phyloP scores from a whole-genome alignment of 805 yeast genomes.

The Torulaspora microellipsoides region DNA sequence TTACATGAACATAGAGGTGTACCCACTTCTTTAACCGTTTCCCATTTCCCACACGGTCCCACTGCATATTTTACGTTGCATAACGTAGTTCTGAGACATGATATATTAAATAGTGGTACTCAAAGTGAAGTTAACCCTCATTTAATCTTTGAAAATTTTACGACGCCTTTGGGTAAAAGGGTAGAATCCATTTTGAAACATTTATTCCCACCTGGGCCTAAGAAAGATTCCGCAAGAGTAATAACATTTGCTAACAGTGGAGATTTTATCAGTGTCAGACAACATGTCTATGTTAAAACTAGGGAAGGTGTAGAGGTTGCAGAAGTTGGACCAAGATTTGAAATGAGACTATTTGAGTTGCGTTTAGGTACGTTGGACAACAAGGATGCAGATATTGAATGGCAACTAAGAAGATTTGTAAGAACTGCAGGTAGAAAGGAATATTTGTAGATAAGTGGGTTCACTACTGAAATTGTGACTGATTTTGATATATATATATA shows the following conservation, averaged over 20 bases:
- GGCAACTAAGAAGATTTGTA: slow-evolving; percentile 89
- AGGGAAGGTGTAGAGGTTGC: slow-evolving; percentile 86
- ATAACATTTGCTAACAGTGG: slow-evolving; percentile 86
- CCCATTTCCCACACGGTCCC: slow-evolving; percentile 98
- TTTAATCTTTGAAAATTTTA: slow-evolving; percentile 85
- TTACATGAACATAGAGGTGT: slow-evolving; percentile 98
- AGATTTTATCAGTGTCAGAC: slow-evolving; percentile 91
- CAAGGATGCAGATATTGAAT: slow-evolving; percentile 96
- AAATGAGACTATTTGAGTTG: slow-evolving; percentile 88
- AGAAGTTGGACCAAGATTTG: slow-evolving; percentile 98
- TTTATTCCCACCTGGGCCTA: slow-evolving; percentile 95
- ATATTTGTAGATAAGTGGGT: slow-evolving; percentile 52
- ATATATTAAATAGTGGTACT: slow-evolving; percentile 77
- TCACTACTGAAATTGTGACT: neutral
- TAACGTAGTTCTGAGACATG: slow-evolving; percentile 92
- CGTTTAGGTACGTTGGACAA: slow-evolving; percentile 88
- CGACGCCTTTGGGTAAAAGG: slow-evolving; percentile 74
- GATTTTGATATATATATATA: neutral
- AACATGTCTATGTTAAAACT: slow-evolving; percentile 88
- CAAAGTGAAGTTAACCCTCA: slow-evolving; percentile 93
- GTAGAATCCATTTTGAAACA: slow-evolving; percentile 79
- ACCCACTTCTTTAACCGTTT: slow-evolving; percentile 86
- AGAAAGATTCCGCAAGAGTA: slow-evolving; percentile 84
- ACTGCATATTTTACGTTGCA: slow-evolving; percentile 91
- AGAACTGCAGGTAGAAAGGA: slow-evolving; percentile 95